These are phyloP conservation scores for Tetrastigma voinierianum DNA, from an alignment of 164 flowering plant genomes.

Conservation along the genomic window DNA sequence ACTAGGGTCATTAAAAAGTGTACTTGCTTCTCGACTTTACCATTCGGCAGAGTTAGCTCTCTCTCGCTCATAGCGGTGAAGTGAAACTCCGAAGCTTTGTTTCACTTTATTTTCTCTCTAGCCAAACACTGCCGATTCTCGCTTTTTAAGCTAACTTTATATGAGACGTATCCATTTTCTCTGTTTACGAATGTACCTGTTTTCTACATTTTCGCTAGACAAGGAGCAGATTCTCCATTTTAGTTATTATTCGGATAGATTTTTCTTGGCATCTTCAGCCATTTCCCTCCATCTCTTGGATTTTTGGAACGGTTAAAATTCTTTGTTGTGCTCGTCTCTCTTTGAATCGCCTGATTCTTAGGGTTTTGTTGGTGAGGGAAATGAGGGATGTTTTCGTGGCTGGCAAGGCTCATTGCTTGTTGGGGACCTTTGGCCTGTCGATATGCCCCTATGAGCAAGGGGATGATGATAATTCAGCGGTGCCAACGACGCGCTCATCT, in stretches of 20 bases:
- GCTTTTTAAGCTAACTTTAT: not conserved
- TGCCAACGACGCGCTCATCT: constrained; percentile 33
- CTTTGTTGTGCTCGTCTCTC: not conserved
- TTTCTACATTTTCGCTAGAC: too few species aligned
- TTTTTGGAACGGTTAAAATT: not conserved
- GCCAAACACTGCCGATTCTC: too few species aligned
- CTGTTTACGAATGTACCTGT: not conserved
- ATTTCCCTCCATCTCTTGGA: not conserved
- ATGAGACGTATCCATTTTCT: not conserved
- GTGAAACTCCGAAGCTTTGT: not conserved
- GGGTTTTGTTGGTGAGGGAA: constrained; percentile 35
- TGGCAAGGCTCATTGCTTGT: constrained; percentile 51
- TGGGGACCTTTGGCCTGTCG: constrained; percentile 50
- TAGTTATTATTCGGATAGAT: not conserved
- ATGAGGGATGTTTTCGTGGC: constrained; percentile 83
- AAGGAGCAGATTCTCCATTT: too few species aligned
- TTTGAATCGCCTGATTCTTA: not conserved
- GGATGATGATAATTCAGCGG: constrained; percentile 34
- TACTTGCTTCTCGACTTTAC: too few species aligned
- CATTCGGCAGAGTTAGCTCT: not conserved
- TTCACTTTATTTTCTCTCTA: not conserved
- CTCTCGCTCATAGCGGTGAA: not conserved
- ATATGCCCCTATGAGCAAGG: constrained; percentile 77
- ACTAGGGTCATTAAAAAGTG: too few species aligned
- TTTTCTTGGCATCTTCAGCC: not conserved